Evolutionary conservation across 163 green algal species (phyloP), one percentile per base, ranked within the genome.

Genomic region (Prototheca cutis): DNA sequence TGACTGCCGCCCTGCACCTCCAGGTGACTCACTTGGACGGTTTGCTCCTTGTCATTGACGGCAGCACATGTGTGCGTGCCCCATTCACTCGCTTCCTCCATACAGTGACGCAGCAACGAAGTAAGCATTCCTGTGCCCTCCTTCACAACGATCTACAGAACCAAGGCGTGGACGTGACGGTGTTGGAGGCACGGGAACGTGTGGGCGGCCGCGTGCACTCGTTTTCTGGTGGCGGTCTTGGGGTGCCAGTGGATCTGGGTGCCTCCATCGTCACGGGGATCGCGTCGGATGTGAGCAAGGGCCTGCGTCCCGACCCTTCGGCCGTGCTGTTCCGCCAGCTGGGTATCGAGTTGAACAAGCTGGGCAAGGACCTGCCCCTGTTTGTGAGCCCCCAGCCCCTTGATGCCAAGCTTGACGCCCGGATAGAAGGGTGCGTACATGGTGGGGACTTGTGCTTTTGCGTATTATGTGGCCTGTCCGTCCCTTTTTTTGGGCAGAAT

Each of bases 191-290:
- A 8, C 54, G 82, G 19, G 70, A 84, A 5, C 68, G 86, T 4
- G 75, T 87, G 25, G 86, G 86, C 23, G 85, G 87, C 3, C 77
- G 88, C 6, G 80, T 92, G 49, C 73, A 88, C 69, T 93, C 82
- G 1, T 70, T 85, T 56, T 33, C 25, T 0, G 65, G 59, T 1
- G 40, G 18, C n/a, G 62, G 60, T 24, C 84, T 90, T 55, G 58
- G 32, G 6, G 66, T 62, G 0, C 77, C 79, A 0, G 75, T 94
- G 0, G 88, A 95, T 71, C 64, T 95, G 25, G 88, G 88, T 6
- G 88, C 88, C n/a, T 85, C 71, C 51, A 85, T 94, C 66, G 83
- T 94, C 42, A 93, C 86, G 1, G 85, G 82, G 48, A 84, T 59
- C 1, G 53, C 51, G 2, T 40, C 72, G 6, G 68, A 77, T 36